Evolutionary conservation across 2,329 filamentous ascomycete genomes (phyloP).

Genomic region (Penicillium sclerotigenum): DNA sequence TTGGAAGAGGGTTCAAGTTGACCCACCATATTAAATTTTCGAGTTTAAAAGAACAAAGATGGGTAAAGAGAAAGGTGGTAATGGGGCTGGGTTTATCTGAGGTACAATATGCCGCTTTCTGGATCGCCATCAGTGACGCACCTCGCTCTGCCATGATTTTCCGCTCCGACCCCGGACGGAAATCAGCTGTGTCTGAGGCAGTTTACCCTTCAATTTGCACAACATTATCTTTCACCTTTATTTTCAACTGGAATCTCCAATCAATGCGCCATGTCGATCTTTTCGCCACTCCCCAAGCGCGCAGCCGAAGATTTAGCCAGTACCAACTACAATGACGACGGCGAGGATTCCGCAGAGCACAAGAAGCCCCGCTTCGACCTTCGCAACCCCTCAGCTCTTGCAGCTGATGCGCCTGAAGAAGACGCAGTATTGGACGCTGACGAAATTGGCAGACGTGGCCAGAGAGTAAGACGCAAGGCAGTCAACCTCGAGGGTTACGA

Average conservation of each 20-base stretch:
- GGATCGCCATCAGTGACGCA: slow-evolving; percentile 37
- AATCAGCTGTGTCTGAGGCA: not conserved
- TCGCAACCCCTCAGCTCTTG: slow-evolving; percentile 89
- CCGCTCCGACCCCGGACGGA: slow-evolving; percentile 38
- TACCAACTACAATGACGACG: slow-evolving; percentile 60
- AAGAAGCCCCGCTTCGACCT: slow-evolving; percentile 92
- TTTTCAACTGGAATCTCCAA: not conserved
- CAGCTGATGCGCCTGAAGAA: slow-evolving; percentile 72
- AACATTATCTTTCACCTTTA: not conserved
- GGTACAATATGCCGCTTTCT: slow-evolving; percentile 9
- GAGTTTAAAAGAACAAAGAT: not conserved
- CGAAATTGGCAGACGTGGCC: slow-evolving; percentile 73
- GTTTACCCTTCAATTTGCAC: slow-evolving; percentile 7
- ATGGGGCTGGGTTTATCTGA: not conserved
- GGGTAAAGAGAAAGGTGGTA: not conserved
- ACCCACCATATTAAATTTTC: slow-evolving; percentile 26
- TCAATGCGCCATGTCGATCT: slow-evolving; percentile 51
- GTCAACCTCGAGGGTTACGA: slow-evolving; percentile 98
- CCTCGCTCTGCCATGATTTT: slow-evolving; percentile 38
- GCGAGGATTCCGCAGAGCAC: slow-evolving; percentile 44
- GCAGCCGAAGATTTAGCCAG: slow-evolving; percentile 77
- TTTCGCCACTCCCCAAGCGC: slow-evolving; percentile 75
- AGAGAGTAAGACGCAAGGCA: slow-evolving; percentile 81
- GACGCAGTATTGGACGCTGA: slow-evolving; percentile 82
- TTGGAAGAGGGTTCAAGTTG: not conserved